phyloP scores from a whole-genome alignment of 2,329 filamentous ascomycete genomes.

The Lizonia empirigonia region DNA sequence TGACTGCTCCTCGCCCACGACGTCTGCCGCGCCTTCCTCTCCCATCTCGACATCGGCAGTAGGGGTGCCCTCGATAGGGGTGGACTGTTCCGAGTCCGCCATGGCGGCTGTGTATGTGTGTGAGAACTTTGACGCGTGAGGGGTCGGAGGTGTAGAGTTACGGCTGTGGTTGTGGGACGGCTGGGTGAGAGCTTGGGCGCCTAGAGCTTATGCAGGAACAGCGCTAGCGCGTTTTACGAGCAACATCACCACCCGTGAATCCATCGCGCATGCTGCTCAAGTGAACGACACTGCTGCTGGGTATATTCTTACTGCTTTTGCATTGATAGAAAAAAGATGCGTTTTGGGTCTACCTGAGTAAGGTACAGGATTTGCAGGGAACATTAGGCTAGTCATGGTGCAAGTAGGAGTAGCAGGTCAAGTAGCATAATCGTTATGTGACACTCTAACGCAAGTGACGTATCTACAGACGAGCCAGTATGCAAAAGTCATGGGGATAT shows the following conservation, averaged over 20 bases:
- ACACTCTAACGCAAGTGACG: background rate
- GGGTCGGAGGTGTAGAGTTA: background rate
- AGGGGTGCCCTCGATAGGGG: slow-evolving; percentile 36
- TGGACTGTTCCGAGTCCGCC: slow-evolving; percentile 41
- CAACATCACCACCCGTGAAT: background rate
- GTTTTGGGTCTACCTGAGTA: no score
- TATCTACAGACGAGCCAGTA: slow-evolving; percentile 8
- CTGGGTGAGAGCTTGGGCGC: background rate
- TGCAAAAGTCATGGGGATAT: slow-evolving; percentile 6
- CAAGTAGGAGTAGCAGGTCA: background rate
- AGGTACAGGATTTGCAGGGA: no score
- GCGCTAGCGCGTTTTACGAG: background rate
- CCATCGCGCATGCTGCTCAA: no score
- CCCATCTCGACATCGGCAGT: slow-evolving; percentile 58
- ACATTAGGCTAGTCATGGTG: background rate
- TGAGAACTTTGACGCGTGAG: background rate
- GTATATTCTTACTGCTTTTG: no score
- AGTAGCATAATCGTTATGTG: slow-evolving; percentile 4
- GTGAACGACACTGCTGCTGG: no score
- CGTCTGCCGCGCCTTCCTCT: slow-evolving; percentile 32
- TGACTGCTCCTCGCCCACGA: slow-evolving; percentile 37
- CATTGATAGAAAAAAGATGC: no score
- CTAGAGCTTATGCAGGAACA: slow-evolving; percentile 5
- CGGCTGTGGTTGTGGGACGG: background rate
- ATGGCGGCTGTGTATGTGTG: slow-evolving; percentile 19